These are phyloP conservation scores for Leccinum fibrillosum DNA, from an alignment of 768 basidiomycete genomes.

Conservation along the genomic window DNA sequence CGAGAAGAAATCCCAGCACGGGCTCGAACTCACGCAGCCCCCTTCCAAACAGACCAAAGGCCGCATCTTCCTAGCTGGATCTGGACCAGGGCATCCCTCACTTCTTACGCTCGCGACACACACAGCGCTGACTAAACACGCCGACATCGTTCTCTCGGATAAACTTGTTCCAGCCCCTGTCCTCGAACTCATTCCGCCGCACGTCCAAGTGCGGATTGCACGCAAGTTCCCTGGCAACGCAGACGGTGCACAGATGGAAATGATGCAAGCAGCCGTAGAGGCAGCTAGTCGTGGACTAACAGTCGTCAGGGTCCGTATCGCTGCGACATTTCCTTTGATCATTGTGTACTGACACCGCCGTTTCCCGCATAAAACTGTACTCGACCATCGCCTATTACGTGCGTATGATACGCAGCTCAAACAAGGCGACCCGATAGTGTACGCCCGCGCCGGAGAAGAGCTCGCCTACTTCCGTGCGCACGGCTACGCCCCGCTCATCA, in stretches of 20 bases:
- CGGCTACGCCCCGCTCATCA: slow-evolving; percentile 77
- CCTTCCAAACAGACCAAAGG: slow-evolving; percentile 39
- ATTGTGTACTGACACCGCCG: neutral
- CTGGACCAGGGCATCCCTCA: slow-evolving; percentile 93
- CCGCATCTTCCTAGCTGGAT: slow-evolving; percentile 87
- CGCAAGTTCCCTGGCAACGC: slow-evolving; percentile 98
- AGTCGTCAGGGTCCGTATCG: slow-evolving; percentile 73
- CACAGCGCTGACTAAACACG: slow-evolving; percentile 69
- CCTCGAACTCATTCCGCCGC: slow-evolving; percentile 74
- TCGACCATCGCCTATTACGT: neutral
- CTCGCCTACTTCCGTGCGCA: slow-evolving; percentile 85
- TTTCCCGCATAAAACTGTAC: neutral
- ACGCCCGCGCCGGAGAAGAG: slow-evolving; percentile 94
- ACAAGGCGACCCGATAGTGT: slow-evolving; percentile 96
- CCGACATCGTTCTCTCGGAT: slow-evolving; percentile 90
- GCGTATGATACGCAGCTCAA: slow-evolving; percentile 59
- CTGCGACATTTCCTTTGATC: neutral
- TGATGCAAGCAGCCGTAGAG: slow-evolving; percentile 89
- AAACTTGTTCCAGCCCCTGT: slow-evolving; percentile 93
- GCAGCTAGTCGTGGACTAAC: slow-evolving; percentile 76
- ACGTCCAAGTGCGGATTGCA: slow-evolving; percentile 79
- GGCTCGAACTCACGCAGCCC: slow-evolving; percentile 16
- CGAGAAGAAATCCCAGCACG: slow-evolving; percentile 35
- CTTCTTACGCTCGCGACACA: slow-evolving; percentile 88
- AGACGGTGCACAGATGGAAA: slow-evolving; percentile 89